A percentile compares a stretch with the other conserved stretches of the same genome.
Conservation (phyloP, 345 rosid genomes). For the Triadica sebifera region DNA sequence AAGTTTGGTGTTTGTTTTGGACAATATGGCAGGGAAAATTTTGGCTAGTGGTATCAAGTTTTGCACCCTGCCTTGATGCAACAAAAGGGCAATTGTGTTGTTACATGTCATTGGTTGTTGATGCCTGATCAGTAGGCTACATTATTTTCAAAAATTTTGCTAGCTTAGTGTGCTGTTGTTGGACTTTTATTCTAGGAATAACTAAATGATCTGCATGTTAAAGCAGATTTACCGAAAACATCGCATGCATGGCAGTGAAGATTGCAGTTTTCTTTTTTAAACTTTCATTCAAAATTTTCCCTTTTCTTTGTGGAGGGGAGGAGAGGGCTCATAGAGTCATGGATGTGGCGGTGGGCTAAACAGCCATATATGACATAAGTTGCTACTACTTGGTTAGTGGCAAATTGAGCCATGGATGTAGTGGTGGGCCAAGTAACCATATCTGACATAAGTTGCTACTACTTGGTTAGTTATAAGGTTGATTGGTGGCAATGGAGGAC, state of each 20-base stretch:
- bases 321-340: background rate
- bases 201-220: background rate
- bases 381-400: too few relatives aligned
- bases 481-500: background rate
- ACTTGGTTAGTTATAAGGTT: slow-evolving; percentile 5
- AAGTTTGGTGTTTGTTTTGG: background rate
- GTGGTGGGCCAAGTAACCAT: background rate
- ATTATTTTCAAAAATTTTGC: background rate
- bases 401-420: background rate
- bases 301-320: background rate
- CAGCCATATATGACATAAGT: too few relatives aligned
- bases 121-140: background rate
- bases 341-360: too few relatives aligned
- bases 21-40: background rate
- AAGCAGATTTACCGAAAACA: background rate
- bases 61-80: background rate
- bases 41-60: background rate
- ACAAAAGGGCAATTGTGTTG: background rate
- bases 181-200: background rate
- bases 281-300: background rate
- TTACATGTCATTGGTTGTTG: background rate
- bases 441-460: background rate
- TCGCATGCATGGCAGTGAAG: background rate
- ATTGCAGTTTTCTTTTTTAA: background rate
- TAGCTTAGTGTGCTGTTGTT: background rate